Evolutionary conservation across 2,329 filamentous ascomycete species (phyloP), one percentile per base, ranked within the genome.

Genomic region (Sporothrix brasiliensis): DNA sequence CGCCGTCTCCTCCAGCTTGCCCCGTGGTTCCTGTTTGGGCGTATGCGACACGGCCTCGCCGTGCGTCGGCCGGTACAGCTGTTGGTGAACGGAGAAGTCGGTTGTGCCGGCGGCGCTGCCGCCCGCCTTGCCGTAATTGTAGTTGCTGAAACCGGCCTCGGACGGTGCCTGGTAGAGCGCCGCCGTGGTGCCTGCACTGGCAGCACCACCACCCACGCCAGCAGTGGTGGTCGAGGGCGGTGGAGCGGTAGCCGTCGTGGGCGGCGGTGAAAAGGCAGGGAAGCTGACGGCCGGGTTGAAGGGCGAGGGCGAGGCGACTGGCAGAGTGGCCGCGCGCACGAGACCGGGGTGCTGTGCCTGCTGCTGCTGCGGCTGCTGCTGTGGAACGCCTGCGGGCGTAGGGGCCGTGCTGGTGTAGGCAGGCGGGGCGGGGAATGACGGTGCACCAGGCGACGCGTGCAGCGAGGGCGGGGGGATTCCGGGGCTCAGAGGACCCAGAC

Each of bases 21-120:
- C 86, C 72, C 80, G 78, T 3, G 79, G 76, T 70, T 87, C 84
- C 69, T 79, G 79, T 76, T 83, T 84, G 4, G 79, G 76, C 72
- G 81, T 79, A 53, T 84, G 83, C 49, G 83, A 70, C 44, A 74
- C 73, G 50, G 81, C 79, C 78, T 92, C 90, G 5, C 80, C 80
- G 77, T 91, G 88, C 5, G 87, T 90, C 1, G 91, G 91, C 69
- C 87, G 80, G 76, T 93, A 93, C 21, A 88, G 79, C 78, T 92
- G 90, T 76, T 88, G 85, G 75, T 93, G 91, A 54, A 92, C 80
- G 9, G 79, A 78, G 71, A 90, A 91, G 66, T 87, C 85, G 19
- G 73, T 30, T 4, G 63, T 72, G 2, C 74, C 72, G 68, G 76
- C 27, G 63, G 71, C 49, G 74, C 41, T 44, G 13, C 76, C 63